Percentiles rank a stretch among this genome's conserved stretches.
Conservation (phyloP, 257 asterid genomes). For the Linderniella brevidens region DNA sequence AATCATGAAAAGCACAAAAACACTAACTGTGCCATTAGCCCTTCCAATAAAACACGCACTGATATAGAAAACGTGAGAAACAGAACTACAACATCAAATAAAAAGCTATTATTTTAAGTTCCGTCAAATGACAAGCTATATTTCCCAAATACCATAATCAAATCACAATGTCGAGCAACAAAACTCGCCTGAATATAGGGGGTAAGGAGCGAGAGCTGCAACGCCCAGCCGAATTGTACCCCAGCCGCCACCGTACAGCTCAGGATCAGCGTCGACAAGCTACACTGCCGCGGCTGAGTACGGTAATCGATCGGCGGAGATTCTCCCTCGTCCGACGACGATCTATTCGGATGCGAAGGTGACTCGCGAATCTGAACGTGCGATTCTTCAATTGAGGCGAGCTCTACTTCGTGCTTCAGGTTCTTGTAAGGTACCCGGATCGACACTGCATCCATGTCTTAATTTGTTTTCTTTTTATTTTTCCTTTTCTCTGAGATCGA, state of each 20-base stretch:
- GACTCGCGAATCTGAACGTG: conserved; percentile 30
- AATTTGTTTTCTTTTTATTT: too few species aligned
- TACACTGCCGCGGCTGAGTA: conserved; percentile 25
- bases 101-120: neutral
- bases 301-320: conserved; percentile 19
- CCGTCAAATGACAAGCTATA: neutral
- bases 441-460: conserved; percentile 17
- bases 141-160: neutral
- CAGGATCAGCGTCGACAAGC: conserved; percentile 51
- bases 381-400: conserved; percentile 41
- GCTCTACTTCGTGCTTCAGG: conserved; percentile 76
- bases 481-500: conserved; percentile 7
- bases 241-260: conserved; percentile 98
- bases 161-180: neutral
- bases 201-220: conserved; percentile 93
- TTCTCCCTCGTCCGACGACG: conserved; percentile 20
- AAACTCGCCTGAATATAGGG: conserved; percentile 78
- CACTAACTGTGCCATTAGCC: too few species aligned
- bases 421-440: conserved; percentile 69
- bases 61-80: too few species aligned
- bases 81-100: too few species aligned
- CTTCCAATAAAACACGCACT: too few species aligned
- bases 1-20: too few species aligned
- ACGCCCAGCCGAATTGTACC: conserved; percentile 98
- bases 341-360: conserved; percentile 9